Evolutionary conservation across 225 moss, liverwort and hornwort species (phyloP).

Genomic region (Marchantia paleacea): DNA sequence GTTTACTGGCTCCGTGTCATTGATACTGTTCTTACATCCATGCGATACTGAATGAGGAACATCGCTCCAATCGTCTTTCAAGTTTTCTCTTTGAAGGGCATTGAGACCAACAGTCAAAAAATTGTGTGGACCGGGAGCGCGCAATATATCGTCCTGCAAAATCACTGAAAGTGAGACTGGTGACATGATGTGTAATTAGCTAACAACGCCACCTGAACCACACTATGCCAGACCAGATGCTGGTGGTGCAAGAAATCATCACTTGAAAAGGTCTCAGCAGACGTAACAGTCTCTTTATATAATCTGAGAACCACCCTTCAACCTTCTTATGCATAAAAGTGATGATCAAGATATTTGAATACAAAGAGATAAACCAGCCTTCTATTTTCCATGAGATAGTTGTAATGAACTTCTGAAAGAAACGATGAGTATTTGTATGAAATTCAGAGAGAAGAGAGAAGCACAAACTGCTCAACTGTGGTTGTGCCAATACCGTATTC

Average conservation of each 20-base stretch:
- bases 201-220: no score
- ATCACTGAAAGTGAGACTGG: not conserved
- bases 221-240: no score
- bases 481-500: constrained; percentile 32
- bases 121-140: not conserved
- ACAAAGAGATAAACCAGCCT: not conserved
- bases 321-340: no score
- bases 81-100: not conserved
- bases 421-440: not conserved
- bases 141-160: not conserved
- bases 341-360: no score
- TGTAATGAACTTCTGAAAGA: not conserved
- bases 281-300: no score
- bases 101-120: not conserved
- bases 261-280: no score
- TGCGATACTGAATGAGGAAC: not conserved
- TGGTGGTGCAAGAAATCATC: no score
- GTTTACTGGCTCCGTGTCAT: not conserved
- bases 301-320: no score
- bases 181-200: no score
- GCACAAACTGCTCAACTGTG: not conserved
- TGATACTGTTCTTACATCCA: not conserved
- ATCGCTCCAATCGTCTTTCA: not conserved
- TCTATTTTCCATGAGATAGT: not conserved
- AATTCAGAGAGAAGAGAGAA: no score